Percentiles rank a stretch among this genome's conserved stretches.
These are phyloP conservation scores for Globisporangium ultimum DNA, from an alignment of 352 stramenopile genomes.

Conservation along the genomic window DNA sequence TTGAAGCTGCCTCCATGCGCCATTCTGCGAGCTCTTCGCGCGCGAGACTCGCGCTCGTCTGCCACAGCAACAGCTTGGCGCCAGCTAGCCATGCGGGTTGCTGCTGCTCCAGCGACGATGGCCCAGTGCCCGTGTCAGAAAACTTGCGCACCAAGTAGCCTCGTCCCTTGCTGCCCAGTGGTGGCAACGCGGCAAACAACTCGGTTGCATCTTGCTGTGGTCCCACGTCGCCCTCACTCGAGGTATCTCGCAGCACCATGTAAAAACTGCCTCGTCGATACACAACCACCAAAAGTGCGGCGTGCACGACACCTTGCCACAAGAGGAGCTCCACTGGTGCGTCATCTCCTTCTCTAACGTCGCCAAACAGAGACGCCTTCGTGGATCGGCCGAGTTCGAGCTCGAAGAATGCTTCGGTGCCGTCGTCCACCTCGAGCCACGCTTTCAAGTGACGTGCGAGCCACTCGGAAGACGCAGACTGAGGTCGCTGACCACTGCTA, in stretches of 20 bases:
- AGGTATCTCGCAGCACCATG: constrained; percentile 31
- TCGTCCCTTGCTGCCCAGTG: constrained; percentile 40
- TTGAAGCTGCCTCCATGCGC: neutral
- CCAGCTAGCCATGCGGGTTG: constrained; percentile 31
- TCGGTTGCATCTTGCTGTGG: constrained; percentile 27
- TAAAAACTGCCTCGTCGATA: constrained; percentile 52
- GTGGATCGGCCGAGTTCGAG: constrained; percentile 27
- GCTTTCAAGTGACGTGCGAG: constrained; percentile 36
- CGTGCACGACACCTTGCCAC: constrained; percentile 60
- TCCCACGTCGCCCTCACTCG: constrained; percentile 18
- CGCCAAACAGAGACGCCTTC: constrained; percentile 13
- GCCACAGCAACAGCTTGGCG: constrained; percentile 58
- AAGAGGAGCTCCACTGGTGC: constrained; percentile 37
- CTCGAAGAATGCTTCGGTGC: constrained; percentile 59
- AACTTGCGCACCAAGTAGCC: constrained; percentile 54
- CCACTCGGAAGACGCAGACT: constrained; percentile 17
- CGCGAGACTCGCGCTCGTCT: constrained; percentile 48
- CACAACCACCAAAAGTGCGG: constrained; percentile 46
- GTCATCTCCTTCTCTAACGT: constrained; percentile 15
- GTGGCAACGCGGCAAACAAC: constrained; percentile 44
- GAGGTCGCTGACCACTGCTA: neutral
- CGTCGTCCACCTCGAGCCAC: constrained; percentile 52
- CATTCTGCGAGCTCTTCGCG: constrained; percentile 36
- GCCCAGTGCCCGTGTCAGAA: constrained; percentile 9
- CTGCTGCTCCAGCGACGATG: constrained; percentile 7